Evolutionary conservation across 1,284 basidiomycete genomes (phyloP).

Genomic region (Boletus subluridellus): DNA sequence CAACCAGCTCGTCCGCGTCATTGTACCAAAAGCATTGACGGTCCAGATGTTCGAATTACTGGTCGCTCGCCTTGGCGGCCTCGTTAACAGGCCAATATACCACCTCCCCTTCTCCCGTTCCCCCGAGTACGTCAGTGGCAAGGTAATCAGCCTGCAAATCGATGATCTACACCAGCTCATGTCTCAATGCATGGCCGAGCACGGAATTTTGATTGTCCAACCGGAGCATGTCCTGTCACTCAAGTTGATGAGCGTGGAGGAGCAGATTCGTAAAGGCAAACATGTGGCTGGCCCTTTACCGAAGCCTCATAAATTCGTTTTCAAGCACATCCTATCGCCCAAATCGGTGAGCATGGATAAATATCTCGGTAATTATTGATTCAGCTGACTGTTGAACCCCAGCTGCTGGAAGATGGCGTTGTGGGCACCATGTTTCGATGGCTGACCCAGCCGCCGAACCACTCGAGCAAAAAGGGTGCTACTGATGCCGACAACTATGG

Average conservation of each 20-base stretch:
- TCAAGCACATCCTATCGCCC: background rate
- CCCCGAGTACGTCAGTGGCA: too few relatives aligned
- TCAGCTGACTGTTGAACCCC: too few relatives aligned
- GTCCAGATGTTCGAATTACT: conserved; percentile 48
- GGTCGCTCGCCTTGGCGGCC: conserved; percentile 42
- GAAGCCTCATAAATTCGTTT: background rate
- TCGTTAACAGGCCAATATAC: conserved; percentile 45
- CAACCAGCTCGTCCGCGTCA: conserved; percentile 27
- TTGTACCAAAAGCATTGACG: conserved; percentile 3
- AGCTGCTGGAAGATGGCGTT: too few relatives aligned
- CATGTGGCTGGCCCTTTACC: fast-evolving
- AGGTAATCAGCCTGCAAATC: background rate
- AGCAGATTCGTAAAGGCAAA: background rate
- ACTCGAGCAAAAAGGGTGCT: too few relatives aligned
- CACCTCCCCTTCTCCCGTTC: conserved; percentile 47
- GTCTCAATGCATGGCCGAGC: background rate
- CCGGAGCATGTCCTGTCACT: background rate
- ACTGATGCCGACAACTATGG: too few relatives aligned
- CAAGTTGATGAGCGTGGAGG: background rate
- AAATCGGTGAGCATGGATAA: background rate
- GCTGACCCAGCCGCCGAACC: too few relatives aligned
- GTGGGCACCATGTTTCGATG: too few relatives aligned
- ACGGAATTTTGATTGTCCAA: background rate
- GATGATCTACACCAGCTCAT: background rate
- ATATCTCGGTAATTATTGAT: background rate